Percentiles rank a stretch among this genome's conserved stretches.
These are phyloP conservation scores for Letharia lupina DNA, from an alignment of 495 filamentous ascomycete species.

Conservation along the genomic window DNA sequence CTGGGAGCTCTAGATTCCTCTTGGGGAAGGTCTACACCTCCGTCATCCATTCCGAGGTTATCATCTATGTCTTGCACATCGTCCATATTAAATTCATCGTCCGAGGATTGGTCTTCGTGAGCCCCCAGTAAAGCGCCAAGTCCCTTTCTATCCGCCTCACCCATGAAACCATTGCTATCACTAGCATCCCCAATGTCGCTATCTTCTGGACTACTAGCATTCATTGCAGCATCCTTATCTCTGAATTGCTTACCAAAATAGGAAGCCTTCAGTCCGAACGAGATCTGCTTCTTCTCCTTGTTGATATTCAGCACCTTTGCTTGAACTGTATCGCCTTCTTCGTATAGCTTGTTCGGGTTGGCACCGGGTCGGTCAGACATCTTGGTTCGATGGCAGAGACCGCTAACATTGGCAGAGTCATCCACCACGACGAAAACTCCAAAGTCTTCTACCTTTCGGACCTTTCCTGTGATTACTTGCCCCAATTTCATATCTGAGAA, in stretches of 20 bases:
- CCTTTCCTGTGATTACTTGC: conserved; percentile 74
- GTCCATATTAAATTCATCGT: conserved; percentile 4
- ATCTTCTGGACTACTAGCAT: conserved; percentile 45
- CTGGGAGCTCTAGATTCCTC: neutral
- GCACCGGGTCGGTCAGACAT: conserved; percentile 74
- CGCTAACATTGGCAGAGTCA: conserved; percentile 74
- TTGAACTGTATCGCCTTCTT: conserved; percentile 83
- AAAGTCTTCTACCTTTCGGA: conserved; percentile 88
- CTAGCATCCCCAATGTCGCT: conserved; percentile 37
- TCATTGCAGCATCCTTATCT: neutral
- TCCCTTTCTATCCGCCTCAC: neutral
- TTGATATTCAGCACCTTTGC: conserved; percentile 79
- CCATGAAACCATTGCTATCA: neutral
- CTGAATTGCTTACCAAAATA: conserved; percentile 50
- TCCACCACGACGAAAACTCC: conserved; percentile 91
- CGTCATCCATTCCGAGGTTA: conserved; percentile 9
- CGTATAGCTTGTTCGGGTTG: conserved; percentile 75
- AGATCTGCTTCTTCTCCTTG: conserved; percentile 61
- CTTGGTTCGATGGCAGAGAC: conserved; percentile 82
- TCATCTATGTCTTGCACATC: neutral
- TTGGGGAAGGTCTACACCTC: neutral
- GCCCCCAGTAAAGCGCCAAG: conserved; percentile 2
- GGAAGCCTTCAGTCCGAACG: conserved; percentile 83
- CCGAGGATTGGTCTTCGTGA: neutral
- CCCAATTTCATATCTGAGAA: conserved; percentile 68